Conservation (phyloP, 2,329 filamentous ascomycete genomes). For the Arachnomyces sp. region DNA sequence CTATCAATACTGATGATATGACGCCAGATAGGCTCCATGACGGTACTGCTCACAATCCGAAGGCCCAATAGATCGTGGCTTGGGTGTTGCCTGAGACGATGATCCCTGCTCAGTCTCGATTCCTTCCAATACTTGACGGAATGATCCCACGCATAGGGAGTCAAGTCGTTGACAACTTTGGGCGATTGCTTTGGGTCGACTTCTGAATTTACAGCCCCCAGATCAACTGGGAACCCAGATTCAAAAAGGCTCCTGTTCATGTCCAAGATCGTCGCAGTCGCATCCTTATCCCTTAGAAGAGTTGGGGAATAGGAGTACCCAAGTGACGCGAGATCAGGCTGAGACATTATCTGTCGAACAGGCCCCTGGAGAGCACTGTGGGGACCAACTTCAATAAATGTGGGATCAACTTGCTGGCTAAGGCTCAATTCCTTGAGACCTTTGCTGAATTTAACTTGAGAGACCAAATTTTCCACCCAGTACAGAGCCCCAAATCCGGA, state of each 20-base stretch:
- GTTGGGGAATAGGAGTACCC: constrained; percentile 5
- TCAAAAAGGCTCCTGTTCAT: constrained; percentile 5
- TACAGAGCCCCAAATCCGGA: constrained; percentile 14
- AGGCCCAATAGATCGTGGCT: constrained; percentile 15
- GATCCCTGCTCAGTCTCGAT: constrained; percentile 12
- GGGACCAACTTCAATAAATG: constrained; percentile 18
- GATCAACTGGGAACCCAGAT: constrained; percentile 3
- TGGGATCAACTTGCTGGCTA: neutral
- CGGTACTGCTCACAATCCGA: constrained; percentile 18
- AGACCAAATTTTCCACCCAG: constrained; percentile 27
- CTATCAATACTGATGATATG: constrained; percentile 25
- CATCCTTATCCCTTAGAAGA: neutral
- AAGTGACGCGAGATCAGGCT: constrained; percentile 10
- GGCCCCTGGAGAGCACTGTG: constrained; percentile 12
- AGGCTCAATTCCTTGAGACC: constrained; percentile 3
- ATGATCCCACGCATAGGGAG: constrained; percentile 19
- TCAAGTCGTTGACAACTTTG: constrained; percentile 15
- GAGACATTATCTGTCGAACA: constrained; percentile 9
- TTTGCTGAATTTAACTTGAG: constrained; percentile 14
- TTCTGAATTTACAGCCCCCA: constrained; percentile 13
- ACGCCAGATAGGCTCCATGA: constrained; percentile 29
- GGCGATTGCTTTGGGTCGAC: too few relatives aligned
- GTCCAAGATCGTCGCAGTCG: constrained; percentile 4
- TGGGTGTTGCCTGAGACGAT: constrained; percentile 8
- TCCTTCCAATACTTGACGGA: constrained; percentile 16